phyloP scores from a whole-genome alignment of 805 yeast genomes.

The Suhomyces vadensis region DNA sequence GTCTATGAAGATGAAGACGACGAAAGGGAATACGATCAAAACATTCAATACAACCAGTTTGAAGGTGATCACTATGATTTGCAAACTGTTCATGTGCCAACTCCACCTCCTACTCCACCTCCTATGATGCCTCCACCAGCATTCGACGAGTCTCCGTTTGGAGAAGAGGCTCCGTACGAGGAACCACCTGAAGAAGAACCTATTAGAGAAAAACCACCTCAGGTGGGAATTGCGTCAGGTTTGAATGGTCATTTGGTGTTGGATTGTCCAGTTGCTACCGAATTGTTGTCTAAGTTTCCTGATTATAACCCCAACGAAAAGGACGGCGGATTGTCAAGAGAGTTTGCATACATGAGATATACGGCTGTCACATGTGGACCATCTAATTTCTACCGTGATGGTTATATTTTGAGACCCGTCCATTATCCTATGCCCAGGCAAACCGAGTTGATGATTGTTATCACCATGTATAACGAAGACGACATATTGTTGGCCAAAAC shows the following conservation, averaged over 20 bases:
- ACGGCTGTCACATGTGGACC: conserved; percentile 72
- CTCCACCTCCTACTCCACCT: conserved; percentile 19
- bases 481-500: conserved; percentile 61
- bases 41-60: conserved; percentile 39
- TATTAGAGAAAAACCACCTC: conserved; percentile 34
- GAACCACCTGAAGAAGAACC: conserved; percentile 38
- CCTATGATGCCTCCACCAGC: conserved; percentile 14
- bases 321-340: conserved; percentile 48
- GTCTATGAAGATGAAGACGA: conserved; percentile 43
- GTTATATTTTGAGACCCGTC: conserved; percentile 56
- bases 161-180: conserved; percentile 24
- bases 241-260: conserved; percentile 73
- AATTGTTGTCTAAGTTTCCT: conserved; percentile 50
- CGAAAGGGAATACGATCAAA: conserved; percentile 39
- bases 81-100: conserved; percentile 30
- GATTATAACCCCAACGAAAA: conserved; percentile 34
- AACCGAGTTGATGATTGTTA: conserved; percentile 61
- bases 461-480: conserved; percentile 70
- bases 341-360: conserved; percentile 61
- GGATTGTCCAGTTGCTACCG: conserved; percentile 85
- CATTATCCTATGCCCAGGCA: conserved; percentile 54
- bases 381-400: conserved; percentile 56
- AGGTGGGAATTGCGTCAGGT: conserved; percentile 36
- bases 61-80: conserved; percentile 46
- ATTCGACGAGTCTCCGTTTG: conserved; percentile 29